A percentile compares a stretch with the other conserved stretches of the same genome.
These are phyloP conservation scores for Chlorella sp. DNA, from an alignment of 139 green algal species.

Conservation along the genomic window DNA sequence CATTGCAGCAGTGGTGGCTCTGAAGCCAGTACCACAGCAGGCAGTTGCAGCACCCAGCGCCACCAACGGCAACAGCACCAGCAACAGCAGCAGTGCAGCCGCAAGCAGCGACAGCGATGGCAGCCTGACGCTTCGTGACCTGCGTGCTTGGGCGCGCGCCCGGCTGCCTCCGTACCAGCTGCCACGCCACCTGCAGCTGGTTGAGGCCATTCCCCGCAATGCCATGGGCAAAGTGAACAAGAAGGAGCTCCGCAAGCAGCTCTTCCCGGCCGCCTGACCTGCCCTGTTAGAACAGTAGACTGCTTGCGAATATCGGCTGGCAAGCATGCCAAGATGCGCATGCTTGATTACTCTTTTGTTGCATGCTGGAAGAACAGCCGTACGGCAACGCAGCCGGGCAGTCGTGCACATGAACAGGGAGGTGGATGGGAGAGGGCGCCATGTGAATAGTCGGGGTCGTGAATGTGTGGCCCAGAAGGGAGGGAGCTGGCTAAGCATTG, in stretches of 20 bases:
- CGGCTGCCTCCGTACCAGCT: slow-evolving; percentile 82
- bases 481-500: too few relatives aligned
- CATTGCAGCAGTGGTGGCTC: slow-evolving; percentile 39
- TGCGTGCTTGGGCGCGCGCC: slow-evolving; percentile 57
- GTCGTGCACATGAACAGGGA: too few relatives aligned
- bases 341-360: too few relatives aligned
- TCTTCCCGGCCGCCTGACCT: slow-evolving; percentile 17
- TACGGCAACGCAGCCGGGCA: too few relatives aligned
- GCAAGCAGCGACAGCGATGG: background rate
- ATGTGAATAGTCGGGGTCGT: too few relatives aligned
- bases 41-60: background rate
- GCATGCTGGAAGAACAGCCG: too few relatives aligned
- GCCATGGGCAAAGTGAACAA: slow-evolving; percentile 99
- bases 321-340: too few relatives aligned
- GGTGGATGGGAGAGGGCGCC: too few relatives aligned
- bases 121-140: background rate
- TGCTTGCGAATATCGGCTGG: too few relatives aligned
- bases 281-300: too few relatives aligned
- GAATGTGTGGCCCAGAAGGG: too few relatives aligned
- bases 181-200: slow-evolving; percentile 57
- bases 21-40: background rate
- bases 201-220: slow-evolving; percentile 87
- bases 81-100: background rate
- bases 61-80: background rate
- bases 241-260: slow-evolving; percentile 66